These are phyloP conservation scores for Sugiyamaella valdiviana DNA, from an alignment of 805 yeast genomes.

Conservation along the genomic window DNA sequence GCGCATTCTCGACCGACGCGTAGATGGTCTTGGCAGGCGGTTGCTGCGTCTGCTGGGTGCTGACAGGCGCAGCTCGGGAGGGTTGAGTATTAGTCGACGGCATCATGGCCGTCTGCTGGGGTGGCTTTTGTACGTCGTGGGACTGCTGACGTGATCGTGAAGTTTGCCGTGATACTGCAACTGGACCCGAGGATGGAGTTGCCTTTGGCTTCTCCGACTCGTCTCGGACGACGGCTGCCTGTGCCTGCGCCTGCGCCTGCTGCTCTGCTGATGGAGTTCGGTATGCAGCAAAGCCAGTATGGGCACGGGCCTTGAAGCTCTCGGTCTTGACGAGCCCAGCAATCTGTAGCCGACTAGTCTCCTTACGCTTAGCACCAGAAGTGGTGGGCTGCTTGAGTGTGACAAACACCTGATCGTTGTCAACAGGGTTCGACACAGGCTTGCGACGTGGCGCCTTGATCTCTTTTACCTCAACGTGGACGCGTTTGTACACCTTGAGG, in stretches of 20 bases:
- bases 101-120: no score
- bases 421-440: neutral
- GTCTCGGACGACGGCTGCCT: neutral
- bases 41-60: no score
- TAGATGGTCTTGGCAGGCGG: no score
- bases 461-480: neutral
- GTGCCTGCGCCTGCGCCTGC: neutral
- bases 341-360: constrained; percentile 18
- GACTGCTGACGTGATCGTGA: neutral
- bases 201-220: neutral
- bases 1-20: neutral
- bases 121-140: no score
- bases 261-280: constrained; percentile 6
- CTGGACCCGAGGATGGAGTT: neutral
- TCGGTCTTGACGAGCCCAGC: constrained; percentile 22
- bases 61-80: no score
- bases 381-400: neutral
- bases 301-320: constrained; percentile 15
- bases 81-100: no score
- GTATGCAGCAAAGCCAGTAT: constrained; percentile 11
- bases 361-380: neutral
- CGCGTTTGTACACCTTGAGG: constrained; percentile 20
- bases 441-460: neutral
- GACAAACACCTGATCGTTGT: neutral
- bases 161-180: neutral